Evolutionary conservation across 345 rosid genomes (phyloP).

Genomic region (Lepidium didymum): DNA sequence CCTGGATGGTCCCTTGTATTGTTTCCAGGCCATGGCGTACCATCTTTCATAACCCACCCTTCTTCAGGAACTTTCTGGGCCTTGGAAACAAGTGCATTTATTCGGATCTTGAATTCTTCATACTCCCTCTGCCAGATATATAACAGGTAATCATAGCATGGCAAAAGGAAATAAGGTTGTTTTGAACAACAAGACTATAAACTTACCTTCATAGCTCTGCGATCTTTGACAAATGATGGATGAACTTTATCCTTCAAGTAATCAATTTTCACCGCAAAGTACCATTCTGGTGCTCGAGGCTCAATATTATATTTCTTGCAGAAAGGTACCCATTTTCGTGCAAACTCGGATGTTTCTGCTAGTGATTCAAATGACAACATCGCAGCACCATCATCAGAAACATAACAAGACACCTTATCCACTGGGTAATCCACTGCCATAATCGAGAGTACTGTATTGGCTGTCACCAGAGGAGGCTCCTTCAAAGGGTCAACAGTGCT

Average conservation of each 20-base stretch:
- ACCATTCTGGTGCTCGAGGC: conserved; percentile 95
- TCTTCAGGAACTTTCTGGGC: conserved; percentile 76
- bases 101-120: conserved; percentile 78
- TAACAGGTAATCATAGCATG: not conserved
- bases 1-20: conserved; percentile 96
- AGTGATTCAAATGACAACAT: conserved; percentile 85
- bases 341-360: conserved; percentile 83
- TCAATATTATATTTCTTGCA: conserved; percentile 74
- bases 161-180: not conserved
- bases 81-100: conserved; percentile 87
- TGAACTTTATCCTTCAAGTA: conserved; percentile 90
- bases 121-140: conserved; percentile 61
- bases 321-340: conserved; percentile 89
- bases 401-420: conserved; percentile 88
- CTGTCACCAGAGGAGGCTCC: conserved; percentile 94
- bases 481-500: conserved; percentile 93
- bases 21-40: conserved; percentile 98
- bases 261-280: conserved; percentile 72
- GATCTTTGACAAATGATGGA: conserved; percentile 84
- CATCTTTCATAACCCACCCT: conserved; percentile 98
- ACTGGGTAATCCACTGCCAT: conserved; percentile 89
- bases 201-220: conserved; percentile 89
- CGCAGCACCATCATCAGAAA: conserved; percentile 93
- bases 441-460: conserved; percentile 89
- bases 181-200: not conserved